A percentile compares a stretch with the other conserved stretches of the same genome.
Evolutionary conservation across 1,284 basidiomycete species (phyloP).

Genomic region (Rhodotorula sp.): DNA sequence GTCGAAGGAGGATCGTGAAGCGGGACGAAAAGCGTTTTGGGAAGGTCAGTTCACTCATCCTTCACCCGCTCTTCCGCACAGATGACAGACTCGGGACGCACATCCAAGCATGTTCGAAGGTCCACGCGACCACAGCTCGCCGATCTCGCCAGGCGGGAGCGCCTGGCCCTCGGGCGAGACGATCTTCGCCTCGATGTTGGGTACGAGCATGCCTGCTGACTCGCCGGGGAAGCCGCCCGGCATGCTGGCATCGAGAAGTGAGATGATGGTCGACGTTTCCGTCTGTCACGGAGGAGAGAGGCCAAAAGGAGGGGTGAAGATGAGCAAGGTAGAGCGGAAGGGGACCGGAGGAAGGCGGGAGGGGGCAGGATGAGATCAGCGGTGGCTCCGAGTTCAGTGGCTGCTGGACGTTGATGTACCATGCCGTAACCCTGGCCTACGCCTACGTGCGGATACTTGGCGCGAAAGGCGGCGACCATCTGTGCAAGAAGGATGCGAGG

Average conservation of each 20-base stretch:
- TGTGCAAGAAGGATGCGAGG: not conserved
- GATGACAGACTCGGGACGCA: not conserved
- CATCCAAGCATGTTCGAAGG: conserved; percentile 38
- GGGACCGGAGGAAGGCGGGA: not conserved
- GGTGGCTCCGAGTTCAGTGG: no score
- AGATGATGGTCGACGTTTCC: conserved; percentile 39
- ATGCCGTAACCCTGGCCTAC: conserved; percentile 32
- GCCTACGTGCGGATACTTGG: conserved; percentile 17
- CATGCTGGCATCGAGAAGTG: conserved; percentile 8
- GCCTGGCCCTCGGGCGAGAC: conserved; percentile 43
- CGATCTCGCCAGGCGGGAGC: conserved; percentile 25
- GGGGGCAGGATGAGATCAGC: no score
- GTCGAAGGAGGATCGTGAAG: no score
- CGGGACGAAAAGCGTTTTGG: no score
- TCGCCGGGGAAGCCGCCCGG: conserved; percentile 13
- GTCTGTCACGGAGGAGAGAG: conserved; percentile 2
- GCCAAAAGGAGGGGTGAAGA: not conserved
- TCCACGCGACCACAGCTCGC: conserved; percentile 32
- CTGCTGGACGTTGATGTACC: no score
- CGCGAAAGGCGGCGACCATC: conserved; percentile 13
- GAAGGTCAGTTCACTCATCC: no score
- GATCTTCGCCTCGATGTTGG: conserved; percentile 40
- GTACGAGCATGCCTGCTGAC: conserved; percentile 22
- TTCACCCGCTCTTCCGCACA: no score
- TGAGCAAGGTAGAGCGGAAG: no score